Percentiles rank a stretch among this genome's conserved stretches.
These are phyloP conservation scores for Candida yuanshanica DNA, from an alignment of 805 yeast species.

Conservation along the genomic window DNA sequence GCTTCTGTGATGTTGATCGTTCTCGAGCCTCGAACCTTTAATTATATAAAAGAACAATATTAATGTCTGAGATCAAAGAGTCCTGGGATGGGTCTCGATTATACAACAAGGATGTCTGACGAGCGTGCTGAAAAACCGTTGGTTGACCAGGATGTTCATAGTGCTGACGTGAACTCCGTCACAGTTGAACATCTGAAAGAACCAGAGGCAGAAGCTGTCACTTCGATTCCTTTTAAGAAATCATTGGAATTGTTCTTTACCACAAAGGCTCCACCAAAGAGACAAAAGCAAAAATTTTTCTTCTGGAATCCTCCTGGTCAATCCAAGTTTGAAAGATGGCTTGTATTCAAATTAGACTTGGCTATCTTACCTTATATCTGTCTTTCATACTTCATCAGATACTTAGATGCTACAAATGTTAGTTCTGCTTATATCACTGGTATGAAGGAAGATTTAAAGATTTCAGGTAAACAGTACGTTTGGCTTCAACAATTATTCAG, in stretches of 20 bases:
- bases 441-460: slow-evolving; percentile 42
- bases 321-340: slow-evolving; percentile 3
- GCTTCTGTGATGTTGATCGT: too few relatives aligned
- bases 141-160: not conserved
- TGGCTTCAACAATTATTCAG: slow-evolving; percentile 21
- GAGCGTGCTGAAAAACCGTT: too few relatives aligned
- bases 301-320: slow-evolving; percentile 13
- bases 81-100: too few relatives aligned
- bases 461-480: slow-evolving; percentile 37
- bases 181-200: not conserved
- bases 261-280: slow-evolving; percentile 9
- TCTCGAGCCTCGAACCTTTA: too few relatives aligned
- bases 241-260: slow-evolving; percentile 11
- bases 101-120: too few relatives aligned
- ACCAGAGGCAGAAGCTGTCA: slow-evolving; percentile 1
- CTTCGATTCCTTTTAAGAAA: slow-evolving; percentile 8
- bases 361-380: slow-evolving; percentile 13
- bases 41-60: too few relatives aligned
- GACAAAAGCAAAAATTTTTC: slow-evolving; percentile 10
- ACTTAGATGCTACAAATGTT: slow-evolving; percentile 50
- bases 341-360: slow-evolving; percentile 11
- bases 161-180: not conserved
- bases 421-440: slow-evolving; percentile 56
- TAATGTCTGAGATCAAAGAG: too few relatives aligned
- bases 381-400: slow-evolving; percentile 31